A percentile compares a stretch with the other conserved stretches of the same genome.
Evolutionary conservation across 805 yeast genomes (phyloP).

Genomic region (Starmerella lactis-condensi): DNA sequence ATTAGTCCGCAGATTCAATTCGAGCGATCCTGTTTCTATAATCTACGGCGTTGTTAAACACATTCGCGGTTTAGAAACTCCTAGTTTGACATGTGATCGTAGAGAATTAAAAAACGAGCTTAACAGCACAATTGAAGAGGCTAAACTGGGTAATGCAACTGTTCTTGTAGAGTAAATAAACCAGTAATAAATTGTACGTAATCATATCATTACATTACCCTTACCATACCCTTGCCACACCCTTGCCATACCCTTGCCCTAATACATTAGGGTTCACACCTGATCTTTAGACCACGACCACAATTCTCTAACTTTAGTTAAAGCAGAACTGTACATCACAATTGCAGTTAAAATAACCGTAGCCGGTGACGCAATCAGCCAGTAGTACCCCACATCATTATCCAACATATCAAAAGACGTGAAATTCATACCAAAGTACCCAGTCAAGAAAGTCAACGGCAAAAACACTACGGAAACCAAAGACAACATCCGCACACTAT

Average conservation of each 20-base stretch:
- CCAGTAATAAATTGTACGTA: neutral
- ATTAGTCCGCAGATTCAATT: constrained; percentile 47
- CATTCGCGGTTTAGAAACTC: constrained; percentile 28
- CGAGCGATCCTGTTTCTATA: constrained; percentile 37
- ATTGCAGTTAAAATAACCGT: constrained; percentile 18
- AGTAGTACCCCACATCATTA: constrained; percentile 27
- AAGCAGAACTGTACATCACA: constrained; percentile 16
- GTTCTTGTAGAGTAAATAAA: constrained; percentile 40
- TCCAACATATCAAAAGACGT: constrained; percentile 26
- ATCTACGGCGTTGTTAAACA: constrained; percentile 51
- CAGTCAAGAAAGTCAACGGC: constrained; percentile 42
- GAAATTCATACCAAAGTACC: constrained; percentile 44
- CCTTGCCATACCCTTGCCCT: neutral
- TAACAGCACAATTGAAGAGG: constrained; percentile 43
- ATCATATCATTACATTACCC: neutral
- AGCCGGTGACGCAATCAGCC: constrained; percentile 30
- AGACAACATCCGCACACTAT: constrained; percentile 36
- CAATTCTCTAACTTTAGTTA: constrained; percentile 3
- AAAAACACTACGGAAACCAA: constrained; percentile 40
- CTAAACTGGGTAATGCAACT: constrained; percentile 70
- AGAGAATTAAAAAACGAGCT: constrained; percentile 37
- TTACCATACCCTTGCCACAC: neutral
- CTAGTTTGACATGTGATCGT: constrained; percentile 40
- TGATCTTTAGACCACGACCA: constrained; percentile 17
- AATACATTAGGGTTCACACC: constrained; percentile 2